Conservation (phyloP, 108 stramenopile genomes). For the Pelagomonas calceolata region DNA sequence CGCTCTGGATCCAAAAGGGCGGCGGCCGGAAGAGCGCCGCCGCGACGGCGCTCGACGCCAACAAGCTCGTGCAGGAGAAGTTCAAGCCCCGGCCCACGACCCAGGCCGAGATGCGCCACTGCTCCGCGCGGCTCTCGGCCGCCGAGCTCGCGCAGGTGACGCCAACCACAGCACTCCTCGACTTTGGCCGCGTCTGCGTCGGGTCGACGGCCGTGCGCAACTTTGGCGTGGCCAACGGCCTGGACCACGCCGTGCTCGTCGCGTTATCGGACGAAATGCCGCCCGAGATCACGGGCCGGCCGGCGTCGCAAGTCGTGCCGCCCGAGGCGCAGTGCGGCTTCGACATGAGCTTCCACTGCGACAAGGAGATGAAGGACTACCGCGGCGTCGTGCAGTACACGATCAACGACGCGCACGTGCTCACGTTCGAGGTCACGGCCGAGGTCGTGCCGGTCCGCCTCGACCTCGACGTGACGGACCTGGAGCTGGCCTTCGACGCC, state of each 20-base stretch:
- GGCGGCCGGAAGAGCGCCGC: background rate
- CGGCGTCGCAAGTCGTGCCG: slow-evolving; percentile 27
- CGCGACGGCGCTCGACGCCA: slow-evolving; percentile 27
- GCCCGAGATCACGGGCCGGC: slow-evolving; percentile 15
- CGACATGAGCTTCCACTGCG: slow-evolving; percentile 22
- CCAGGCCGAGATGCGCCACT: slow-evolving; percentile 44
- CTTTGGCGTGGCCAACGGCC: slow-evolving; percentile 31
- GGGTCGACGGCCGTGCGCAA: slow-evolving; percentile 18
- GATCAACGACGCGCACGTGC: slow-evolving; percentile 26
- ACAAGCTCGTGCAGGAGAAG: slow-evolving; percentile 39
- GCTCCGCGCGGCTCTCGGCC: slow-evolving; percentile 21
- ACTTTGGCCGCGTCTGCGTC: slow-evolving; percentile 31
- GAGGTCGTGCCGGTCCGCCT: slow-evolving; percentile 29
- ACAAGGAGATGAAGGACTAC: slow-evolving; percentile 5
- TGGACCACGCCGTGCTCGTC: slow-evolving; percentile 23
- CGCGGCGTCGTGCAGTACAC: slow-evolving; percentile 16
- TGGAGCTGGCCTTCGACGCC: slow-evolving; percentile 19
- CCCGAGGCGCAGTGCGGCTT: slow-evolving; percentile 24
- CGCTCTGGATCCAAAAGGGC: background rate
- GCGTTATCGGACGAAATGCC: slow-evolving; percentile 6
- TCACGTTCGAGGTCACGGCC: slow-evolving; percentile 25
- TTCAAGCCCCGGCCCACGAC: slow-evolving; percentile 39
- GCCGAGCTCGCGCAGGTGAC: slow-evolving; percentile 10
- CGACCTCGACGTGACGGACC: background rate
- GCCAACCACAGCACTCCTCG: slow-evolving; percentile 16